phyloP scores from a whole-genome alignment of 106 monocot genomes.

The Alisma plantagoaquatica region DNA sequence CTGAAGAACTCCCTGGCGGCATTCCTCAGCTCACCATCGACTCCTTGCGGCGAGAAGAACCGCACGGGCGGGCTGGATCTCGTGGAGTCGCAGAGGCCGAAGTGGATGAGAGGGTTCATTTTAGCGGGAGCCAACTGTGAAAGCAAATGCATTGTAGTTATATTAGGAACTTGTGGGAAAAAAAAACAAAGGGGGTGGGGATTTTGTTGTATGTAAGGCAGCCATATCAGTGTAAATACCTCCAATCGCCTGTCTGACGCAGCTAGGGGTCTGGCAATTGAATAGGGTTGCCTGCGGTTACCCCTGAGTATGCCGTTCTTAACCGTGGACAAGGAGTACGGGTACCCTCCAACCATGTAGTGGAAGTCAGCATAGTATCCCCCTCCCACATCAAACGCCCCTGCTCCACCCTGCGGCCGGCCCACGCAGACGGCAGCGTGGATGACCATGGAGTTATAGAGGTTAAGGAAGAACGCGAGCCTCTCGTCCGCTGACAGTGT shows the following conservation, averaged over 20 bases:
- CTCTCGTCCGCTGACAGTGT: conserved; percentile 34
- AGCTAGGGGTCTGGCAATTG: conserved; percentile 42
- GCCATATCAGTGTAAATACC: too few species aligned
- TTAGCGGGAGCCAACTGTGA: conserved; percentile 36
- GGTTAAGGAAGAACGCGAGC: conserved; percentile 61
- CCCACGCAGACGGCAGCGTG: conserved; percentile 53
- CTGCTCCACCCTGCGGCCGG: too few species aligned
- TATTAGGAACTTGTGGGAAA: too few species aligned
- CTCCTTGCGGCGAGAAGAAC: conserved; percentile 62
- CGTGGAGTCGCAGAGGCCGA: conserved; percentile 60
- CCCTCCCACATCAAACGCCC: conserved; percentile 38
- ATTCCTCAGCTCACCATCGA: conserved; percentile 48
- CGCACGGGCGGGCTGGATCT: conserved; percentile 54
- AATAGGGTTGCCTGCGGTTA: conserved; percentile 64
- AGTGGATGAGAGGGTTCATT: conserved; percentile 78
- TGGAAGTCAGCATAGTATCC: conserved; percentile 67
- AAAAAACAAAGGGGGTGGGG: too few species aligned
- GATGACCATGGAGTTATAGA: conserved; percentile 78
- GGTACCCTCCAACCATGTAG: conserved; percentile 62
- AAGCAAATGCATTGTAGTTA: too few species aligned
- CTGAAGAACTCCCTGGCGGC: conserved; percentile 74
- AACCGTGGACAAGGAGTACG: conserved; percentile 51
- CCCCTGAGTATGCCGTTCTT: conserved; percentile 65
- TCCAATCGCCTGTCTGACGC: conserved; percentile 41
- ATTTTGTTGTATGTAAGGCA: too few species aligned